phyloP scores from a whole-genome alignment of 2,329 filamentous ascomycete species.

The Mollisiaceae sp. region DNA sequence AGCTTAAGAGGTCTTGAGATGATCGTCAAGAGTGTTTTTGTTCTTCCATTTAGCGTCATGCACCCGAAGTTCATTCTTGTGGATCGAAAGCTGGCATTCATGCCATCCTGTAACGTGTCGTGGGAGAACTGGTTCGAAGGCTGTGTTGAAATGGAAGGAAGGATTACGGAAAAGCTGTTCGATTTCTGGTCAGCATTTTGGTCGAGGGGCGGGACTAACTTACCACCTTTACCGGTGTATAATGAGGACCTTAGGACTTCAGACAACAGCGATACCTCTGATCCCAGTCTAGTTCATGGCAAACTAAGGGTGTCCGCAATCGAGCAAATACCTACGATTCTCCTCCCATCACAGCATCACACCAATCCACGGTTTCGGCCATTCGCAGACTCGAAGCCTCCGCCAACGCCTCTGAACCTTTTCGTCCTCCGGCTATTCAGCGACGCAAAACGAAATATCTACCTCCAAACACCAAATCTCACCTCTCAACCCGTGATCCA shows the following conservation, averaged over 20 bases:
- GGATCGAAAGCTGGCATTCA: slow-evolving; percentile 67
- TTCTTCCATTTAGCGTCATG: slow-evolving; percentile 83
- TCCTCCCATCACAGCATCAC: slow-evolving; percentile 74
- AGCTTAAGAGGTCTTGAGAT: slow-evolving; percentile 66
- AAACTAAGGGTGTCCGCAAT: background rate
- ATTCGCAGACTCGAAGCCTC: slow-evolving; percentile 20
- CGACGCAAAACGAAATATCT: slow-evolving; percentile 72
- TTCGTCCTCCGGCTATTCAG: slow-evolving; percentile 60
- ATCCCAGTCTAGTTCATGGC: background rate
- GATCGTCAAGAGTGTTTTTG: slow-evolving; percentile 77
- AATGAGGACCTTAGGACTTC: background rate
- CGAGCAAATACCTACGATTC: slow-evolving; percentile 56
- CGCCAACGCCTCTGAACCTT: slow-evolving; percentile 62
- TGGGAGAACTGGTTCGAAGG: slow-evolving; percentile 91
- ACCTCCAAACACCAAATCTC: slow-evolving; percentile 78
- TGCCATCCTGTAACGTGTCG: slow-evolving; percentile 84
- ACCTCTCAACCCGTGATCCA: slow-evolving; percentile 69
- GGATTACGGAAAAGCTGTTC: slow-evolving; percentile 64
- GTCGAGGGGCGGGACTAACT: slow-evolving; percentile 47
- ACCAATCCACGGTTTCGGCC: slow-evolving; percentile 29
- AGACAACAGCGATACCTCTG: background rate
- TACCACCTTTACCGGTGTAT: slow-evolving; percentile 16
- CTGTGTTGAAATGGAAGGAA: slow-evolving; percentile 69
- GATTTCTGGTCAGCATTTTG: slow-evolving; percentile 74
- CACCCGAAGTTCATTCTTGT: slow-evolving; percentile 83